A percentile compares a stretch with the other conserved stretches of the same genome.
phyloP scores from a whole-genome alignment of 768 basidiomycete species.

The Suillus spraguei region DNA sequence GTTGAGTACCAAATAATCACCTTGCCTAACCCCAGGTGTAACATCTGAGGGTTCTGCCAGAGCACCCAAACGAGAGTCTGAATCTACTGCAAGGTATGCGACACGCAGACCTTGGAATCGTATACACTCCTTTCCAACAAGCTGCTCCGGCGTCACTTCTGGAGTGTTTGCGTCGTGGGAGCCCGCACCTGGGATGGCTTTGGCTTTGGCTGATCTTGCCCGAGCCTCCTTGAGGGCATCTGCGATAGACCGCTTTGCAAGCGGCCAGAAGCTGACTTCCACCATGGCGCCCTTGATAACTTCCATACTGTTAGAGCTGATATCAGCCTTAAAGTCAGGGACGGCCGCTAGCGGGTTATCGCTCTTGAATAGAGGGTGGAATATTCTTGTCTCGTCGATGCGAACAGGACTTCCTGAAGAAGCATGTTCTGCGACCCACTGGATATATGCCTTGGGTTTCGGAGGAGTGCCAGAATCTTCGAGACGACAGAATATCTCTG shows the following conservation, averaged over 20 bases:
- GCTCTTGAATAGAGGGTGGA: conserved; percentile 92
- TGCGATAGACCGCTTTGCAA: conserved; percentile 67
- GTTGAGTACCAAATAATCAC: conserved; percentile 85
- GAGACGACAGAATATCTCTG: conserved; percentile 76
- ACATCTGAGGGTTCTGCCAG: conserved; percentile 56
- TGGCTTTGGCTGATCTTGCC: conserved; percentile 61
- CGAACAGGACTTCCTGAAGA: conserved; percentile 79
- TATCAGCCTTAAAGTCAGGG: conserved; percentile 80
- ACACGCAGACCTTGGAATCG: conserved; percentile 97
- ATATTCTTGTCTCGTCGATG: conserved; percentile 89
- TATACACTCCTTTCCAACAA: conserved; percentile 89
- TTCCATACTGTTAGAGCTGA: conserved; percentile 82
- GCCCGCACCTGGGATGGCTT: conserved; percentile 41
- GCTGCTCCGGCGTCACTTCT: conserved; percentile 68
- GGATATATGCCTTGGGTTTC: conserved; percentile 94
- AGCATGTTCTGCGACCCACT: conserved; percentile 92
- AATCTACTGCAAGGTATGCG: conserved; percentile 93
- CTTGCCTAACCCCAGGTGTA: conserved; percentile 51
- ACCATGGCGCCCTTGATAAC: conserved; percentile 80
- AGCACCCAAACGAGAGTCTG: conserved; percentile 71
- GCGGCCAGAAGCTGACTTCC: conserved; percentile 86
- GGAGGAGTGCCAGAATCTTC: conserved; percentile 67
- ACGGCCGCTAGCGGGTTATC: conserved; percentile 75
- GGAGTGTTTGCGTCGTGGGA: conserved; percentile 58
- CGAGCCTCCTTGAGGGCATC: conserved; percentile 70